These are phyloP conservation scores for Hypoxylon intermedium DNA, from an alignment of 495 filamentous ascomycete species.

Conservation along the genomic window DNA sequence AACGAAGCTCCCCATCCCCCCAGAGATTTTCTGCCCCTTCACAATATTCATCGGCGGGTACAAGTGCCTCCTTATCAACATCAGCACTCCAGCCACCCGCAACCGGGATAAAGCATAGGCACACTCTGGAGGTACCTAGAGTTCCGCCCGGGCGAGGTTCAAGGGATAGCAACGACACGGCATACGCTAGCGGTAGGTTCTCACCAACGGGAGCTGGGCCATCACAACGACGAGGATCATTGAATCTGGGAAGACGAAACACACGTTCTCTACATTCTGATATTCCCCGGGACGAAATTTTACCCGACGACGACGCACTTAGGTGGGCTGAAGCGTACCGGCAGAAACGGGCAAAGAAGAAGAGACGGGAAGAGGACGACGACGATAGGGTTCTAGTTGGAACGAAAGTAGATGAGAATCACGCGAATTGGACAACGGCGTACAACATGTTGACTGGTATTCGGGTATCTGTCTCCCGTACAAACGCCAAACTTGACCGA, in stretches of 20 bases:
- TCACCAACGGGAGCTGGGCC: constrained; percentile 69
- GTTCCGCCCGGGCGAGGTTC: constrained; percentile 55
- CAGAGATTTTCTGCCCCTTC: constrained; percentile 83
- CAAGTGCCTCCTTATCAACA: constrained; percentile 50
- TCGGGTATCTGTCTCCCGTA: constrained; percentile 92
- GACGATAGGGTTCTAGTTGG: constrained; percentile 96
- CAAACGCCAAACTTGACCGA: constrained; percentile 95
- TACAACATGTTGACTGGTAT: constrained; percentile 99
- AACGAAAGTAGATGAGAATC: constrained; percentile 96
- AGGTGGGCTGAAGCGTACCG: constrained; percentile 92
- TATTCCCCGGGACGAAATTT: constrained; percentile 78
- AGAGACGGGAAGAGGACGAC: constrained; percentile 84
- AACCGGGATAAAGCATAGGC: constrained; percentile 73
- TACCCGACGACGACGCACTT: constrained; percentile 86
- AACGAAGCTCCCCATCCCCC: constrained; percentile 47
- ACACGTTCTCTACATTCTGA: constrained; percentile 89
- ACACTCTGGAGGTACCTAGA: constrained; percentile 89
- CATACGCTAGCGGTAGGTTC: constrained; percentile 76
- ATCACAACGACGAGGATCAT: constrained; percentile 74
- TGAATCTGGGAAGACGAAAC: constrained; percentile 77
- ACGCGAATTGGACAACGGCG: constrained; percentile 96
- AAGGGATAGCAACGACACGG: constrained; percentile 67
- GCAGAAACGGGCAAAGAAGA: constrained; percentile 85
- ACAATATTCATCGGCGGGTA: constrained; percentile 54
- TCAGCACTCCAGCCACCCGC: constrained; percentile 51